These are phyloP conservation scores for Sclerotinia glacialis DNA, from an alignment of 2,329 filamentous ascomycete species.

Conservation along the genomic window DNA sequence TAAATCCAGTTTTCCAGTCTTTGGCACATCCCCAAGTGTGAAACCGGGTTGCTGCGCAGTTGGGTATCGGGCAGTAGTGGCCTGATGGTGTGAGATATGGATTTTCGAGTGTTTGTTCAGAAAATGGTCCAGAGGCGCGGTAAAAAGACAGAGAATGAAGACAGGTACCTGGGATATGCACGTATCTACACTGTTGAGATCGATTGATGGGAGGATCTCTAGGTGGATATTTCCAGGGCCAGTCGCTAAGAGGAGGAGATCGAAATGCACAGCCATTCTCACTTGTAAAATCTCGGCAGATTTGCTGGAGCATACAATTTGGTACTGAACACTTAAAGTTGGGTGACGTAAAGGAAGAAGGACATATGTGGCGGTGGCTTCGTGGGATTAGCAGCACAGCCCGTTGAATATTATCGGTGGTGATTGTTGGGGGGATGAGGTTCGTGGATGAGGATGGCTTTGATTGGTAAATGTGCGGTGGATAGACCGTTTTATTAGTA, in stretches of 20 bases:
- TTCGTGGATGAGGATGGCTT: background rate
- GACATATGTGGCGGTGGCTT: slow-evolving; percentile 11
- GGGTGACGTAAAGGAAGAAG: background rate
- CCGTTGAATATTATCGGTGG: background rate
- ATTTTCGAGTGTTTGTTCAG: background rate
- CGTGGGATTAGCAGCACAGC: background rate
- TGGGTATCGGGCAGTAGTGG: background rate
- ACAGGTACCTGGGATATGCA: slow-evolving; percentile 7
- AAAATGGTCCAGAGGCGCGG: background rate
- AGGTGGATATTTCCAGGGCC: slow-evolving; percentile 3
- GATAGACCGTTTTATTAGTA: too few relatives aligned
- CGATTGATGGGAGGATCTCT: background rate
- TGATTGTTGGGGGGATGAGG: background rate
- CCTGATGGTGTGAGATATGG: too few relatives aligned
- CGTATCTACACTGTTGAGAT: background rate
- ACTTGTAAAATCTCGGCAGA: slow-evolving; percentile 11
- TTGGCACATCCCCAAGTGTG: slow-evolving; percentile 13
- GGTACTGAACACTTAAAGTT: background rate
- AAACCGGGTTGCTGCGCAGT: background rate
- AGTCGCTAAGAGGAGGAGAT: background rate
- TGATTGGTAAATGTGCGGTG: background rate
- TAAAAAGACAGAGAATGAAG: background rate
- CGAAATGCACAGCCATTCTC: slow-evolving; percentile 8
- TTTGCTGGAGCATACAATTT: slow-evolving; percentile 2
- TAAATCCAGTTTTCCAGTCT: slow-evolving; percentile 7